phyloP scores from a whole-genome alignment of 2,329 filamentous ascomycete genomes.

The Cercospora zeae-maydis region DNA sequence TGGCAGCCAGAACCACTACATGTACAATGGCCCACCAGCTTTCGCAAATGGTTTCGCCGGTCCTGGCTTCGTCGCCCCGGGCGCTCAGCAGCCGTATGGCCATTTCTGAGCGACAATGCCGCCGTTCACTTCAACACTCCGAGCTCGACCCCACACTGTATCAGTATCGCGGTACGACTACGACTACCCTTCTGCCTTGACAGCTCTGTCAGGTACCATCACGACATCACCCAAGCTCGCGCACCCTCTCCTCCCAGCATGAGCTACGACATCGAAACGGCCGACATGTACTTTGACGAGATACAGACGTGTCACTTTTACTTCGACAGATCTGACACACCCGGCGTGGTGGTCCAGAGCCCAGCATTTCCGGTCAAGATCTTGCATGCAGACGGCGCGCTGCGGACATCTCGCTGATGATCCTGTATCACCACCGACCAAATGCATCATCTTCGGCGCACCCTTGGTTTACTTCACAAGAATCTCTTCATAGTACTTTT shows the following conservation, averaged over 20 bases:
- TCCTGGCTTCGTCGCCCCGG: conserved; percentile 20
- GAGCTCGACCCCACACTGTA: conserved; percentile 15
- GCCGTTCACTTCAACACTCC: not conserved
- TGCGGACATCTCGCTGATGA: conserved; percentile 17
- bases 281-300: conserved; percentile 19
- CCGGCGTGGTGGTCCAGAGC: conserved; percentile 15
- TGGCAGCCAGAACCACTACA: conserved; percentile 24
- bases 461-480: conserved; percentile 7
- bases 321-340: conserved; percentile 18
- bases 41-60: conserved; percentile 26
- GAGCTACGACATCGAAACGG: conserved; percentile 24
- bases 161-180: conserved; percentile 19
- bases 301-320: conserved; percentile 16
- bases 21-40: conserved; percentile 19
- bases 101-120: conserved; percentile 27
- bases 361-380: conserved; percentile 16
- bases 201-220: conserved; percentile 12
- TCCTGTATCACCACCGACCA: conserved; percentile 20
- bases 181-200: conserved; percentile 10
- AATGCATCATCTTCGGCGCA: conserved; percentile 17
- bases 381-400: conserved; percentile 16
- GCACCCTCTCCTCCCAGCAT: conserved; percentile 16
- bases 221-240: conserved; percentile 17
- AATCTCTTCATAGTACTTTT: conserved; percentile 8
- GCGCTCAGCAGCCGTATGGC: conserved; percentile 27